Percentiles rank a stretch among this genome's conserved stretches.
These are phyloP conservation scores for Venturia pyrina DNA, from an alignment of 2,329 filamentous ascomycete species.

Conservation along the genomic window DNA sequence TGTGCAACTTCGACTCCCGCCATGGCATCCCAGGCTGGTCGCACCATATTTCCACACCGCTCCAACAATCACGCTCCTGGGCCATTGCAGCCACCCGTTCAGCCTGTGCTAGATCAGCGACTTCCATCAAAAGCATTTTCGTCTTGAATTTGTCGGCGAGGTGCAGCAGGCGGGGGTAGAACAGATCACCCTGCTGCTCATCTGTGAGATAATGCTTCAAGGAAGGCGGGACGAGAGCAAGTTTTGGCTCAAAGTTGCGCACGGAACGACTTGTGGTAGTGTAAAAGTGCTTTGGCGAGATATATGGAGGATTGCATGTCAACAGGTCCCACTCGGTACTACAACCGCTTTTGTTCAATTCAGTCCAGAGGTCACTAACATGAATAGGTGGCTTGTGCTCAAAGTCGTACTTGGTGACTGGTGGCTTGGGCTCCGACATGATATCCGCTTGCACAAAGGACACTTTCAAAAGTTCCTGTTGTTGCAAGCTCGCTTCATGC, in stretches of 20 bases:
- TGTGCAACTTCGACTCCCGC: constrained; percentile 15
- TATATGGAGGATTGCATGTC: constrained; percentile 85
- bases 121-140: constrained; percentile 55
- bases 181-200: constrained; percentile 39
- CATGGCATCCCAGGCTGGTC: constrained; percentile 44
- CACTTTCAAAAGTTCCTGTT: constrained; percentile 7
- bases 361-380: background rate
- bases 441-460: constrained; percentile 28
- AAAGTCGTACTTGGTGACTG: background rate
- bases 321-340: constrained; percentile 49
- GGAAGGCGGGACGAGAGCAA: constrained; percentile 61
- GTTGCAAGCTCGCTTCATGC: background rate
- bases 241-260: constrained; percentile 66
- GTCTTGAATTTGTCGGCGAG: constrained; percentile 42
- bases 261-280: constrained; percentile 61
- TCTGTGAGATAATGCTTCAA: constrained; percentile 17
- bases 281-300: constrained; percentile 56
- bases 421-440: constrained; percentile 12
- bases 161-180: constrained; percentile 57
- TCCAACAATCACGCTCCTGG: constrained; percentile 22
- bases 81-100: constrained; percentile 48
- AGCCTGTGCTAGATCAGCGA: constrained; percentile 62
- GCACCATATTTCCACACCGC: constrained; percentile 57
- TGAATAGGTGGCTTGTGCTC: background rate
- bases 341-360: background rate